Evolutionary conservation across 768 basidiomycete genomes (phyloP).

Genomic region (Cubamyces lactineus): DNA sequence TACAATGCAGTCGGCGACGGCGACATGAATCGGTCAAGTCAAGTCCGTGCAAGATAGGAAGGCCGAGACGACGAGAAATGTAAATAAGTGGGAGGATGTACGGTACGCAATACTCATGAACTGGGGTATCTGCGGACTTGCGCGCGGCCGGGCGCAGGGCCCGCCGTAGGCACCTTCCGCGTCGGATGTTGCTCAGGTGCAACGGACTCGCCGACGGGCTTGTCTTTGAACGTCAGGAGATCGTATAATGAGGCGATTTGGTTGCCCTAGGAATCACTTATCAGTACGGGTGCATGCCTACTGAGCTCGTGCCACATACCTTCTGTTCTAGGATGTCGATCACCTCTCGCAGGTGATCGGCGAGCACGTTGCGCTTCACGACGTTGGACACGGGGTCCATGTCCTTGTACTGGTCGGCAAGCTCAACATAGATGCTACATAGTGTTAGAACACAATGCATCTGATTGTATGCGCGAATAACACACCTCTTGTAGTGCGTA

Average conservation of each 20-base stretch:
- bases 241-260: conserved; percentile 93
- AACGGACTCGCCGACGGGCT: conserved; percentile 38
- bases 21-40: not conserved
- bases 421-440: conserved; percentile 80
- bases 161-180: not conserved
- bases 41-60: not conserved
- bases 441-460: not conserved
- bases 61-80: not conserved
- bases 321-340: conserved; percentile 92
- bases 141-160: not conserved
- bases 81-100: not conserved
- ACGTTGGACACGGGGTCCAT: conserved; percentile 87
- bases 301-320: conserved; percentile 44
- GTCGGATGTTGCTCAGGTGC: not conserved
- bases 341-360: conserved; percentile 87
- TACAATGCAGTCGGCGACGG: conserved; percentile 5
- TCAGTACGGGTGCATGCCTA: not conserved
- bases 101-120: not conserved
- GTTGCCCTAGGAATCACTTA: conserved; percentile 64
- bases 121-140: conserved; percentile 13
- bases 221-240: conserved; percentile 76
- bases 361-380: conserved; percentile 81
- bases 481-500: conserved; percentile 89
- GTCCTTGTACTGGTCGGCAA: conserved; percentile 90
- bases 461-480: conserved; percentile 10